These are phyloP conservation scores for Citrullus amarus DNA, from an alignment of 306 rosid genomes.

Conservation along the genomic window DNA sequence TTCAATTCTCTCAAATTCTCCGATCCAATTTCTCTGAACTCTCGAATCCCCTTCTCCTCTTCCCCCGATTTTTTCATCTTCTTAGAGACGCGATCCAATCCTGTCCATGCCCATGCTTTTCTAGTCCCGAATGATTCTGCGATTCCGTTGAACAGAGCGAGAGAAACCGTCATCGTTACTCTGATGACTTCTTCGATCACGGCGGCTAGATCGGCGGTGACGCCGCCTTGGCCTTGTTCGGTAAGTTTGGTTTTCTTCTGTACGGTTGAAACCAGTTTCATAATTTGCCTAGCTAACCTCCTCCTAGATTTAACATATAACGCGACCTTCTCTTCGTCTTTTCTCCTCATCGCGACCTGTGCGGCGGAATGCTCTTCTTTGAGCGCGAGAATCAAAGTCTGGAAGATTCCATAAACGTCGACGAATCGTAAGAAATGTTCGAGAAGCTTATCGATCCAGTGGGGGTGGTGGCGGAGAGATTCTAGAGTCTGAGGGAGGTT, in stretches of 20 bases:
- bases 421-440: conserved; percentile 58
- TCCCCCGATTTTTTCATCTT: neutral
- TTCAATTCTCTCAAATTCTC: conserved; percentile 25
- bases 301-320: conserved; percentile 33
- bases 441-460: conserved; percentile 49
- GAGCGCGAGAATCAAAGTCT: conserved; percentile 31
- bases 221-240: conserved; percentile 19
- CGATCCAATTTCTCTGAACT: conserved; percentile 18
- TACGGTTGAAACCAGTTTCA: conserved; percentile 32
- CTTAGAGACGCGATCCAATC: conserved; percentile 23
- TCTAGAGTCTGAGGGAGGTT: conserved; percentile 71
- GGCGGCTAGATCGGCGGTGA: conserved; percentile 34
- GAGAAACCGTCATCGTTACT: conserved; percentile 43
- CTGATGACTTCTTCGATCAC: conserved; percentile 40
- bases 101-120: conserved; percentile 26
- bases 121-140: conserved; percentile 25
- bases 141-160: conserved; percentile 42
- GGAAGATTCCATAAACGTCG: conserved; percentile 70
- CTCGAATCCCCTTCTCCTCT: conserved; percentile 28
- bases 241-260: neutral
- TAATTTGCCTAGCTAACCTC: conserved; percentile 35
- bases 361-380: conserved; percentile 57
- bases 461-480: conserved; percentile 44
- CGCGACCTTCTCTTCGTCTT: conserved; percentile 31
- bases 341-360: conserved; percentile 53